A percentile compares a stretch with the other conserved stretches of the same genome.
Conservation (phyloP, 2,329 filamentous ascomycete species). For the Akanthomyces lecanii region DNA sequence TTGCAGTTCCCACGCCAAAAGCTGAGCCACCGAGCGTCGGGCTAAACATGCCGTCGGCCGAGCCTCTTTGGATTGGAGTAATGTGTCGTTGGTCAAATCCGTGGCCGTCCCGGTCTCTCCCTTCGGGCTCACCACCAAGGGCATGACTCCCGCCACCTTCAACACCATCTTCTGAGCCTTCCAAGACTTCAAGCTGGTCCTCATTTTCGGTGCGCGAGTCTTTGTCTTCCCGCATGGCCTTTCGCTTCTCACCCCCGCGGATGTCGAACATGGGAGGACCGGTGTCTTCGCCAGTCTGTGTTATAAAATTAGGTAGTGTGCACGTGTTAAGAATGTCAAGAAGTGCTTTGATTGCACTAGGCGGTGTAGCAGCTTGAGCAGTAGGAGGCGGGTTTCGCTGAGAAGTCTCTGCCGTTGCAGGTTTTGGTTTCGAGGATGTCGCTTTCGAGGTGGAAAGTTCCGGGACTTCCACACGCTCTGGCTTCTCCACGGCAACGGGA, state of each 20-base stretch:
- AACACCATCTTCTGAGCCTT: slow-evolving; percentile 64
- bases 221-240: slow-evolving; percentile 71
- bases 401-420: background rate
- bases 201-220: slow-evolving; percentile 49
- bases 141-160: slow-evolving; percentile 82
- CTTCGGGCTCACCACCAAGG: slow-evolving; percentile 88
- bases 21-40: slow-evolving; percentile 44
- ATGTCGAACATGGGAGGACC: slow-evolving; percentile 76
- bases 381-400: background rate
- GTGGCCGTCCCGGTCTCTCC: slow-evolving; percentile 57
- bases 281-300: slow-evolving; percentile 22
- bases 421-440: slow-evolving; percentile 17
- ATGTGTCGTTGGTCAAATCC: slow-evolving; percentile 58
- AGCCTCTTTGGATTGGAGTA: slow-evolving; percentile 68
- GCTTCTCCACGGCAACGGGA: slow-evolving; percentile 50
- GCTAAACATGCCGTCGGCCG: slow-evolving; percentile 51
- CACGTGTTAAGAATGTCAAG: slow-evolving; percentile 36
- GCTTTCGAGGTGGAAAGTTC: slow-evolving; percentile 5
- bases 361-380: background rate
- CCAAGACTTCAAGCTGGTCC: slow-evolving; percentile 41
- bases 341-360: slow-evolving; percentile 31
- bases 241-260: slow-evolving; percentile 75
- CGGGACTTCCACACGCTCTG: slow-evolving; percentile 32
- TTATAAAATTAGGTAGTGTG: slow-evolving; percentile 26
- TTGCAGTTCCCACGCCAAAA: slow-evolving; percentile 47